These are phyloP conservation scores for Hypoxylon cercidicola DNA, from an alignment of 495 filamentous ascomycete genomes.

Conservation along the genomic window DNA sequence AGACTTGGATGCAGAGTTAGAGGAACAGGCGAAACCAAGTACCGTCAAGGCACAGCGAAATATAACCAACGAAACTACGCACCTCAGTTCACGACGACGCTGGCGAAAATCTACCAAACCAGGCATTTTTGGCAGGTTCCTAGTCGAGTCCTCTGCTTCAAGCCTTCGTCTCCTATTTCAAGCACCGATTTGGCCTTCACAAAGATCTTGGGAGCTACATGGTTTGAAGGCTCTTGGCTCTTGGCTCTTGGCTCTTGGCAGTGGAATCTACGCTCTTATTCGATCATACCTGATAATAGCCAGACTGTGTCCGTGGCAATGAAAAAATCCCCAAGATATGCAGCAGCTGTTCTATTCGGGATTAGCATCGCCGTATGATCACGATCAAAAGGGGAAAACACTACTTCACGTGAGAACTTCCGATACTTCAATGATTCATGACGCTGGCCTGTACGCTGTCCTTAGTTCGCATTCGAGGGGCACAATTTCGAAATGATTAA, in stretches of 20 bases:
- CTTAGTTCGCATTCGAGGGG: neutral
- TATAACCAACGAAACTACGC: neutral
- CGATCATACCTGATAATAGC: neutral
- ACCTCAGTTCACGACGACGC: neutral
- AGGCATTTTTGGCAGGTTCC: constrained; percentile 11
- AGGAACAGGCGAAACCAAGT: neutral
- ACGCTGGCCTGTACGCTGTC: neutral
- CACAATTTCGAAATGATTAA: constrained; percentile 5
- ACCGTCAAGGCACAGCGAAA: neutral
- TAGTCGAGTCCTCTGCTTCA: neutral
- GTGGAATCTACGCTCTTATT: constrained; percentile 25
- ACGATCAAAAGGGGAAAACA: neutral
- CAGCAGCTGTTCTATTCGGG: constrained; percentile 22
- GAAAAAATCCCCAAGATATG: constrained; percentile 9
- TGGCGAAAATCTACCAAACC: neutral
- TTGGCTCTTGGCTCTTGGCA: constrained; percentile 29
- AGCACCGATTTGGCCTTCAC: constrained; percentile 16
- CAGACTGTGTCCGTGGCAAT: neutral
- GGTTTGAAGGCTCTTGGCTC: too few species aligned
- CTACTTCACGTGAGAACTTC: constrained; percentile 24
- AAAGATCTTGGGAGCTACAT: constrained; percentile 29
- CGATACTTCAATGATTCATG: too few species aligned
- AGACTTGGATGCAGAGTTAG: neutral
- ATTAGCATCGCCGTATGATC: constrained; percentile 30
- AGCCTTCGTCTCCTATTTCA: constrained; percentile 6